Base-by-base conservation (phyloP, 805 yeast genomes). In the Isabelozyma gotoi region DNA sequence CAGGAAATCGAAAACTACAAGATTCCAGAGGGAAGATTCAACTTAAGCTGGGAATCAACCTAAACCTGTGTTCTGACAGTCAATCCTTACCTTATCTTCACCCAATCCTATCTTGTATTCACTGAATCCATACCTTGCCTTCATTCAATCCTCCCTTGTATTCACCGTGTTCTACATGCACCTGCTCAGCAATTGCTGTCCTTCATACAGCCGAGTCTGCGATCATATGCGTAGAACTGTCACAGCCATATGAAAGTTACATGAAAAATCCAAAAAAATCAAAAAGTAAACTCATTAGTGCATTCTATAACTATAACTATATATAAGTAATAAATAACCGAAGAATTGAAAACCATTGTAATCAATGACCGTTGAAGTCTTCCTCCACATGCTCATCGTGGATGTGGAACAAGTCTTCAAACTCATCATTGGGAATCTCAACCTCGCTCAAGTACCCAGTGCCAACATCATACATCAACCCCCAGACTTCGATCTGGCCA, bases 391-490 rank as follows among this genome's bases (percentile, higher is more conserved):
- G 50, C 42, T 56, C 66, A 48, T 68, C 73, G 39, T 60, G 61
- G 31, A 68, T 65, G 46, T 67, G 74, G 48, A 68, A 72, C 45
- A 72, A 63, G 49, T 72, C 76, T 44, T 66, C 71, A 43, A 65
- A 67, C 52, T 71, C 76, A 53, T 72, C 77, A 40, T 56, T 59
- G 29, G 76, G 73, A 18, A 67, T 57, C 41, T 67, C 69, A 12
- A 67, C 62, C 47, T 67, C 70, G 11, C 51, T 53, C 32, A 89
- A 68, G 21, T 74, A 71, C 18, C 97, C 97, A 12, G 86, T 77
- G 29, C 77, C 82, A 18, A 89, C 96, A 59, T 90, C 89, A 68
- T 89, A 91, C 40, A 91, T 77, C 56, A 90, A 64, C 0, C 96
- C 97, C 75, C 87, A 82, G 35, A 91, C 83, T 59, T 86, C 85